Evolutionary conservation across 306 rosid genomes (phyloP).

Genomic region (Nissolia schottii): DNA sequence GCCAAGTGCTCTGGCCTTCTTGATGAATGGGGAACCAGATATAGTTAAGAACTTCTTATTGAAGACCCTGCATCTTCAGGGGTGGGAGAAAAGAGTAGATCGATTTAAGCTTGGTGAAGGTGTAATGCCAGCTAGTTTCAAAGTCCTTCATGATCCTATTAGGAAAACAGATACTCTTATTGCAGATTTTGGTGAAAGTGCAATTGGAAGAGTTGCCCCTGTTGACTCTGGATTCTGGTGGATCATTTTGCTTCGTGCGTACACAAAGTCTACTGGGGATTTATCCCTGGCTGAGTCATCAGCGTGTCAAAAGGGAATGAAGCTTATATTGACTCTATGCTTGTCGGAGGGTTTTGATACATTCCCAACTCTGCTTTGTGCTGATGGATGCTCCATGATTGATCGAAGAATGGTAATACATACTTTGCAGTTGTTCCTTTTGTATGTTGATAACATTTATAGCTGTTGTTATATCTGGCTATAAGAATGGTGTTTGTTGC

Average conservation of each 20-base stretch:
- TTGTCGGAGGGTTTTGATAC: constrained; percentile 93
- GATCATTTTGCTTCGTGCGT: constrained; percentile 89
- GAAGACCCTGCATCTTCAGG: constrained; percentile 85
- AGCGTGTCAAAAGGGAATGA: constrained; percentile 91
- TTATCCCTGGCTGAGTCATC: constrained; percentile 62
- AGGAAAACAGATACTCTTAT: constrained; percentile 70
- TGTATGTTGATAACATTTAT: not conserved
- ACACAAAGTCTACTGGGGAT: constrained; percentile 90
- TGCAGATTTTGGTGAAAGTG: constrained; percentile 96
- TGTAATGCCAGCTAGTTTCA: constrained; percentile 93
- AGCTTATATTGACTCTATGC: constrained; percentile 76
- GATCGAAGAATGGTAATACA: constrained; percentile 86
- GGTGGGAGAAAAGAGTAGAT: constrained; percentile 89
- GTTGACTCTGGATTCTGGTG: constrained; percentile 98
- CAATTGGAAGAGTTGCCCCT: constrained; percentile 94
- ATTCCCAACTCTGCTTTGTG: constrained; percentile 89
- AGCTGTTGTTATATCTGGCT: constrained; percentile 4
- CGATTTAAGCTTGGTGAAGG: constrained; percentile 95
- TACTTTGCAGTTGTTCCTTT: constrained; percentile 9
- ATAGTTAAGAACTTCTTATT: constrained; percentile 77
- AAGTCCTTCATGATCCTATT: constrained; percentile 78
- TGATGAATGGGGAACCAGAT: constrained; percentile 94
- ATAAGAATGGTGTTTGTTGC: not conserved
- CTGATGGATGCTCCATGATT: constrained; percentile 88
- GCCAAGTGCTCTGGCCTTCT: constrained; percentile 86